Evolutionary conservation across 2,329 filamentous ascomycete species (phyloP).

Genomic region (Fusarium sp.): DNA sequence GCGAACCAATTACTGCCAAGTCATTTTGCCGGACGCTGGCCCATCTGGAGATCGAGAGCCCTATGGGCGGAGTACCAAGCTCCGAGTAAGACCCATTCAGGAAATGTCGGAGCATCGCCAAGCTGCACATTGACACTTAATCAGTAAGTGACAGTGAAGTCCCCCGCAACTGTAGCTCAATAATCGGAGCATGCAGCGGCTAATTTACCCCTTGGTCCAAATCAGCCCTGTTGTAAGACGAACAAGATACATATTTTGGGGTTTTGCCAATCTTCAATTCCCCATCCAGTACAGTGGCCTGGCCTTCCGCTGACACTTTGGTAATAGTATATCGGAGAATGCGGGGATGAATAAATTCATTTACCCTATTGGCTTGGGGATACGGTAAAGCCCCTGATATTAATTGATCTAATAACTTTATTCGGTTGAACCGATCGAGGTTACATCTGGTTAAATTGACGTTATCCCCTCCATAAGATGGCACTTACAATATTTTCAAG

Average conservation of each 20-base stretch:
- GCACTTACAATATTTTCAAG: not conserved
- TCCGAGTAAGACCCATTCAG: conserved; percentile 26
- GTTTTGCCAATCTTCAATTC: not conserved
- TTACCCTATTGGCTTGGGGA: conserved; percentile 2
- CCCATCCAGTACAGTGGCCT: not conserved
- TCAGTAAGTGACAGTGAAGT: not conserved
- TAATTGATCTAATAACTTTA: not conserved
- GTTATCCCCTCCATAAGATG: not conserved
- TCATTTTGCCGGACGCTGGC: conserved; percentile 11
- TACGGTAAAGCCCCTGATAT: not conserved
- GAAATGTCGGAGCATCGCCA: conserved; percentile 33
- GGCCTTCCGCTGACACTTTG: not conserved
- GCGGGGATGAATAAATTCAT: not conserved
- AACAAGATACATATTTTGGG: not conserved
- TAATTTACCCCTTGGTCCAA: not conserved
- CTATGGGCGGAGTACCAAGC: conserved; percentile 26
- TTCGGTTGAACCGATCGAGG: not conserved
- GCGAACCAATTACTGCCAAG: not conserved
- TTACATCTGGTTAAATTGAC: not conserved
- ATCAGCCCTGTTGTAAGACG: not conserved
- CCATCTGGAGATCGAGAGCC: not conserved
- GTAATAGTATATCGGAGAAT: not conserved
- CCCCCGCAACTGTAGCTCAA: conserved; percentile 7
- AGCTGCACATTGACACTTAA: conserved; percentile 3
- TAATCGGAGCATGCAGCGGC: not conserved